These are phyloP conservation scores for Trichoderma sp. DNA, from an alignment of 2,329 filamentous ascomycete species.

Conservation along the genomic window DNA sequence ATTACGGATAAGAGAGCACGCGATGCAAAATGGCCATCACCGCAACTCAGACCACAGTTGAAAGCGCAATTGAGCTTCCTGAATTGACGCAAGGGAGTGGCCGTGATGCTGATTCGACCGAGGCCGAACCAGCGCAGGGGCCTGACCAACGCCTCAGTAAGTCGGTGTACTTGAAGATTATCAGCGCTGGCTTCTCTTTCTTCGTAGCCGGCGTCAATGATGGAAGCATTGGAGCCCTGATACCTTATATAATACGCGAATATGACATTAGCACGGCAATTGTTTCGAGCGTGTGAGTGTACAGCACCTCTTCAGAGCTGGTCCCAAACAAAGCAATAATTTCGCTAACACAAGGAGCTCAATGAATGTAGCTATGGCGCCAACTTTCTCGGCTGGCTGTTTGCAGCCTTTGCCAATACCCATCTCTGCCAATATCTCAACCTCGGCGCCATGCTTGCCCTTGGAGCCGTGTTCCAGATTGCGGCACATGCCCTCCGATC, in stretches of 20 bases:
- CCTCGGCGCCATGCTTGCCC: constrained; percentile 54
- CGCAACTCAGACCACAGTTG: background rate
- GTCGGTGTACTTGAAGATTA: constrained; percentile 44
- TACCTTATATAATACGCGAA: constrained; percentile 60
- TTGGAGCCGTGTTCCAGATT: constrained; percentile 57
- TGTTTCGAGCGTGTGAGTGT: constrained; percentile 47
- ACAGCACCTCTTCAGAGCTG: too few relatives aligned
- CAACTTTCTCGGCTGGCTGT: constrained; percentile 59
- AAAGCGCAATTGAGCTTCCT: background rate
- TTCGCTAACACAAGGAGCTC: background rate
- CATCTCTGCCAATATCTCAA: constrained; percentile 51
- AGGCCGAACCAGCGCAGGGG: background rate
- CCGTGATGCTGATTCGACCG: background rate
- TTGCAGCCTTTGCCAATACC: constrained; percentile 56
- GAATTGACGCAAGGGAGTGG: background rate
- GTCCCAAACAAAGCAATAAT: too few relatives aligned
- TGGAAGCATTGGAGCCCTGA: constrained; percentile 60
- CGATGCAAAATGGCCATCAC: constrained; percentile 3
- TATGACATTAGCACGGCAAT: constrained; percentile 54
- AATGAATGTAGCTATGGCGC: constrained; percentile 45
- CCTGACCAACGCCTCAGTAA: constrained; percentile 22
- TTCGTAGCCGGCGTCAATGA: constrained; percentile 66
- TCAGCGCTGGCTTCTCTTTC: constrained; percentile 59
- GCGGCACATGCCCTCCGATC: constrained; percentile 52
- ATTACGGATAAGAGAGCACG: background rate